Evolutionary conservation across 495 filamentous ascomycete species (phyloP), one percentile per base, ranked within the genome.

Genomic region (Penicillium robsamsonii): DNA sequence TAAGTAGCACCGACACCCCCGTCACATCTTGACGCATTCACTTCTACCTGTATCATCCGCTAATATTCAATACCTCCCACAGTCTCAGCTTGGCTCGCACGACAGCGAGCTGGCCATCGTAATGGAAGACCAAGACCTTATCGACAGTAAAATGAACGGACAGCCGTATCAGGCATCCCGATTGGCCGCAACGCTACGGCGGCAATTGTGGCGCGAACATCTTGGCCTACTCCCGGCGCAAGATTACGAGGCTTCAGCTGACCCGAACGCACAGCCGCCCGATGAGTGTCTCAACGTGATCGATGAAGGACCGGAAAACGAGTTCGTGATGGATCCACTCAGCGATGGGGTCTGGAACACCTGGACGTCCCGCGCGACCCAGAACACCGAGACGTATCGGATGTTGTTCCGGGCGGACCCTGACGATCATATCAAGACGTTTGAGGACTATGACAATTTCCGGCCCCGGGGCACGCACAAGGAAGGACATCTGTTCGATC

Each of bases 21-120:
- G 12, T 12, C 43, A 37, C 18, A 43, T 44, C 13, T 27, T 27
- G 30, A 25, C 35, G 44, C 44, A 46, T 46, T 46, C 27, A 5
- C 42, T 52, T 41, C 57, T 29, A 44, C 22, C 45, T 37, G 30
- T 31, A 55, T 18, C 47, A 38, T 22, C 53, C 25, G 47, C 69
- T 65, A 44, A 61, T 53, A 29, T 33, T 27, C 20, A 3, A 29
- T 17, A 12, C 8, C n/a, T 13, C 13, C 8, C 24, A 31, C 55
- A 84, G 64, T 95, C 89, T 15, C 93, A 96, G 76, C 75, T 93
- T 18, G 94, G 93, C 15, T 81, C 84, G 64, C 91, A 95, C 66
- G 94, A 98, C 66, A 91, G 87, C 55, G 94, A 98, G 71, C 77
- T 98, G n/a, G 84, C 87, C 41, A 90, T 96, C 46, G 89, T 97